Conservation (phyloP, 192 early-diverging fungal genomes). For the Rhizoclosmatium globosum region DNA sequence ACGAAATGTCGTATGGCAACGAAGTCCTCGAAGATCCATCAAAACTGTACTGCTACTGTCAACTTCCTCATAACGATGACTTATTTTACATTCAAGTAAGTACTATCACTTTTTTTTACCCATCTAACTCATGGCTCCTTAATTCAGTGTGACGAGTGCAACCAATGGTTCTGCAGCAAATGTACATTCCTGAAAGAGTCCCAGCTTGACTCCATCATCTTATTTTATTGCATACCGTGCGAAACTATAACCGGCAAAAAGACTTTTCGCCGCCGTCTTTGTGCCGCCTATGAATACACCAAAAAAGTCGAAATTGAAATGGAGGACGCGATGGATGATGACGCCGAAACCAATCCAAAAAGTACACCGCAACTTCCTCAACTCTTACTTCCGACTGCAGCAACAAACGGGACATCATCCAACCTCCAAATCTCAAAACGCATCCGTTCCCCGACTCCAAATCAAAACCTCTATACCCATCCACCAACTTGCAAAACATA, state of each 20-base stretch:
- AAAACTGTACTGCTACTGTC: conserved; percentile 34
- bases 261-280: conserved; percentile 21
- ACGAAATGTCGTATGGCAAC: not conserved
- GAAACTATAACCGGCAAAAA: conserved; percentile 27
- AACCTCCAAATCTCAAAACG: not conserved
- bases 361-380: not conserved
- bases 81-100: conserved; percentile 35
- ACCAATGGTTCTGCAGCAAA: conserved; percentile 32
- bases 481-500: conserved; percentile 13
- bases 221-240: conserved; percentile 32
- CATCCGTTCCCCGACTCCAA: not conserved
- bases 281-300: conserved; percentile 30
- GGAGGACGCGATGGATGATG: conserved; percentile 14
- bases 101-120: not conserved
- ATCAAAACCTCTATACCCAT: conserved; percentile 9
- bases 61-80: conserved; percentile 12
- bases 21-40: conserved; percentile 24
- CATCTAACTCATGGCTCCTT: not conserved
- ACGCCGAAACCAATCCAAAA: not conserved
- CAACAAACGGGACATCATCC: not conserved
- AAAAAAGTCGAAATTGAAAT: conserved; percentile 26
- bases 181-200: conserved; percentile 34
- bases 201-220: conserved; percentile 34
- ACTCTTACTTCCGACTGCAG: not conserved
- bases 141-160: conserved; percentile 34